These are phyloP conservation scores for Aureobasidium sp. DNA, from an alignment of 2,329 filamentous ascomycete genomes.

Conservation along the genomic window DNA sequence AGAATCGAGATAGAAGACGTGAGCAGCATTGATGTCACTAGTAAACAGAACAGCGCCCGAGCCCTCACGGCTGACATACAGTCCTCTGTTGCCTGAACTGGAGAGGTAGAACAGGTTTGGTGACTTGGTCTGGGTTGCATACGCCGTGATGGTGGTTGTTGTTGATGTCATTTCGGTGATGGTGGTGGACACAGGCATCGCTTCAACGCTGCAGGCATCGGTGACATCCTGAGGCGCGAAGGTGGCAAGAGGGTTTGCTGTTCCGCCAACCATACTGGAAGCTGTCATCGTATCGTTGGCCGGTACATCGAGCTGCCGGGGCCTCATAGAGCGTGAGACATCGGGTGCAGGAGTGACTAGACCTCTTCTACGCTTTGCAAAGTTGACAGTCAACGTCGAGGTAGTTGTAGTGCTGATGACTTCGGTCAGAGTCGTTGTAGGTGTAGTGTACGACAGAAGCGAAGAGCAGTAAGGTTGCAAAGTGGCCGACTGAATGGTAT, in stretches of 20 bases:
- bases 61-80: neutral
- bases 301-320: neutral
- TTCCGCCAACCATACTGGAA: neutral
- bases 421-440: neutral
- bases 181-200: neutral
- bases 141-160: neutral
- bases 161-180: neutral
- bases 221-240: neutral
- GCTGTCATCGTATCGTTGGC: neutral
- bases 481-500: neutral
- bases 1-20: neutral
- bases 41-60: neutral
- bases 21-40: neutral
- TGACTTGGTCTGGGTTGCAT: neutral
- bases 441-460: neutral
- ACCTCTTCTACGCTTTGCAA: neutral
- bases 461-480: constrained; percentile 8
- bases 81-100: neutral
- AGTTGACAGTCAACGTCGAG: neutral
- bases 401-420: neutral
- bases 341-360: neutral
- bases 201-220: neutral
- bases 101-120: neutral
- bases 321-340: neutral
- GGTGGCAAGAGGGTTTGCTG: neutral